A percentile compares a stretch with the other conserved stretches of the same genome.
These are phyloP conservation scores for Castanopsis chinensis DNA, from an alignment of 306 rosid genomes.

Conservation along the genomic window DNA sequence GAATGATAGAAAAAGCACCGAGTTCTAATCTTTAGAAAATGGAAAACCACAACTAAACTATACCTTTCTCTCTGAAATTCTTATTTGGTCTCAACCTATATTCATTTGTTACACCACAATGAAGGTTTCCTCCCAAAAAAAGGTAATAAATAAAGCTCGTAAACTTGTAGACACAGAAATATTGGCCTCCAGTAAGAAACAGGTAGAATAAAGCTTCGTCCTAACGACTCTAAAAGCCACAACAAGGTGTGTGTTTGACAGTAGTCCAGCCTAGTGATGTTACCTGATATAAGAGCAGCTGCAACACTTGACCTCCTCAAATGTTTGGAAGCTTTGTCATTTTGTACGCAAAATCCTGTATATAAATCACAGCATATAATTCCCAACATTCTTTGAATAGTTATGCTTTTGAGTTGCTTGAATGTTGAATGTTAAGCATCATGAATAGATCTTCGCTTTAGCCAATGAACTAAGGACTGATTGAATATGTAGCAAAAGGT, in stretches of 20 bases:
- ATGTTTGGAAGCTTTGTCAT: constrained; percentile 46
- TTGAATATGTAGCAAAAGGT: constrained; percentile 11
- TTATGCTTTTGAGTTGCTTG: constrained; percentile 36
- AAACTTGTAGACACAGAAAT: neutral
- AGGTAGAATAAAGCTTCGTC: neutral
- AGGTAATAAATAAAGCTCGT: neutral
- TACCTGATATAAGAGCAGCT: constrained; percentile 59
- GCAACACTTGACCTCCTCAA: constrained; percentile 56
- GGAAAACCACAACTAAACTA: neutral
- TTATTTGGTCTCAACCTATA: neutral
- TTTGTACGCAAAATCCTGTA: constrained; percentile 54
- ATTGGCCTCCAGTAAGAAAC: neutral
- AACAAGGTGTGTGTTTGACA: constrained; percentile 3
- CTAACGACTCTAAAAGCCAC: constrained; percentile 6
- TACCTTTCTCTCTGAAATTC: neutral
- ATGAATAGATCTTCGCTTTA: constrained; percentile 30
- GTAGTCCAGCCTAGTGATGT: constrained; percentile 30
- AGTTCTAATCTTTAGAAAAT: neutral
- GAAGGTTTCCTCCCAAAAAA: neutral
- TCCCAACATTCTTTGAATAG: constrained; percentile 34
- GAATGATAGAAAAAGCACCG: neutral
- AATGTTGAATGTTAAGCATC: constrained; percentile 35
- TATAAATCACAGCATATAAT: constrained; percentile 65
- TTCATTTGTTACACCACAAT: too few relatives aligned
- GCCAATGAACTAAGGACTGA: constrained; percentile 34